Evolutionary conservation across 2,329 filamentous ascomycete species (phyloP).

Genomic region (Aspergillus felis): DNA sequence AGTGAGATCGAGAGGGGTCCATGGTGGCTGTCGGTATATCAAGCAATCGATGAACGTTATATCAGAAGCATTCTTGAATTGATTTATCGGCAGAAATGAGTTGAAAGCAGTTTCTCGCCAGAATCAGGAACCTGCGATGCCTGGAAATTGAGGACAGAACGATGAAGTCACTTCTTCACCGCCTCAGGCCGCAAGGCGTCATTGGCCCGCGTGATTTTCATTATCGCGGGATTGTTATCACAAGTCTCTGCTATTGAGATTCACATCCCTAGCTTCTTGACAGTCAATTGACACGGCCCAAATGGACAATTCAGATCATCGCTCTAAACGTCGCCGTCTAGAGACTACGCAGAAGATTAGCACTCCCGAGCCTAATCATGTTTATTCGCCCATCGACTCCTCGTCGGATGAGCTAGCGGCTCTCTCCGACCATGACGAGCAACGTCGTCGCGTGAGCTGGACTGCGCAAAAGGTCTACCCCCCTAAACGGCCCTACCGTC

Average conservation of each 20-base stretch:
- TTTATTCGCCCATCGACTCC: constrained; percentile 28
- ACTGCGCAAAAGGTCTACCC: constrained; percentile 27
- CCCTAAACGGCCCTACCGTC: constrained; percentile 24
- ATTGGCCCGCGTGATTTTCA: background rate
- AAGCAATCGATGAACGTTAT: background rate
- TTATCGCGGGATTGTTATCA: background rate
- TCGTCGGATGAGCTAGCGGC: constrained; percentile 40
- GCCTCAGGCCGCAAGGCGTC: background rate
- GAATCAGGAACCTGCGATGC: background rate
- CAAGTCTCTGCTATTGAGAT: background rate
- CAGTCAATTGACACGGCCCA: background rate
- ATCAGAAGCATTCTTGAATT: background rate
- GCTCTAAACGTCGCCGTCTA: constrained; percentile 30
- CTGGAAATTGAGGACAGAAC: background rate
- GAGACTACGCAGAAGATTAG: constrained; percentile 15
- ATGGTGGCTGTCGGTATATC: background rate
- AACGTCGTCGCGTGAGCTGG: constrained; percentile 36
- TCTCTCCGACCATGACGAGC: constrained; percentile 33
- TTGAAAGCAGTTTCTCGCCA: background rate
- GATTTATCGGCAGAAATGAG: background rate
- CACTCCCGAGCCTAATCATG: background rate
- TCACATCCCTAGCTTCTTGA: background rate
- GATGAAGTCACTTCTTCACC: background rate
- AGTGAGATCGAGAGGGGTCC: constrained; percentile 6
- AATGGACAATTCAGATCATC: constrained; percentile 26